phyloP scores from a whole-genome alignment of 106 monocot species.

The Allium cepa region DNA sequence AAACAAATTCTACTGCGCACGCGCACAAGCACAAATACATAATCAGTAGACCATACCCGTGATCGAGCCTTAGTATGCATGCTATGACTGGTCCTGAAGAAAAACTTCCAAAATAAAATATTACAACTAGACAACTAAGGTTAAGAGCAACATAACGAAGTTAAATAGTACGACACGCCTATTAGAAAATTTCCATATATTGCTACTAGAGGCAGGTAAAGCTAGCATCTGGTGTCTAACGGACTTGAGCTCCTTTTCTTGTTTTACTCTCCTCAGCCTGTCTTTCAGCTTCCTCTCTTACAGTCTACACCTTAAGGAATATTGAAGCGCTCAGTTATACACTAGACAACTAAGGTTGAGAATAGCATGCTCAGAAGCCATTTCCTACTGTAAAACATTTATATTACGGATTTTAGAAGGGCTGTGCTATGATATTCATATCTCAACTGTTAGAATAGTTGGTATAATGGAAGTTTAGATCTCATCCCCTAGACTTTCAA shows the following conservation, averaged over 20 bases:
- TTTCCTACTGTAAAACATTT: too few relatives aligned
- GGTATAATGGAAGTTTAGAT: too few relatives aligned
- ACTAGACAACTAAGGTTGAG: neutral
- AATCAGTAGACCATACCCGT: slow-evolving; percentile 8
- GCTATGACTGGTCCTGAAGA: slow-evolving; percentile 32
- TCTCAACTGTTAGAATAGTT: too few relatives aligned
- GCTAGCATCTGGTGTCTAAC: slow-evolving; percentile 48
- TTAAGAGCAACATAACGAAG: slow-evolving; percentile 23
- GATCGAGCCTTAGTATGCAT: slow-evolving; percentile 90
- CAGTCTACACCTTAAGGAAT: slow-evolving; percentile 47
- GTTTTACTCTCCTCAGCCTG: slow-evolving; percentile 67
- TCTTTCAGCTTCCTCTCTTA: slow-evolving; percentile 79
- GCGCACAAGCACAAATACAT: too few relatives aligned
- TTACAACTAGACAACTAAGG: neutral
- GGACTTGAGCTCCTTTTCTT: slow-evolving; percentile 58
- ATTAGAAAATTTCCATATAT: slow-evolving; percentile 5
- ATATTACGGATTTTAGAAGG: too few relatives aligned
- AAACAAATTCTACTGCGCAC: too few relatives aligned
- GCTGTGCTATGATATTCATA: too few relatives aligned
- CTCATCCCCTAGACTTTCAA: too few relatives aligned
- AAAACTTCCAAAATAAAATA: slow-evolving; percentile 1
- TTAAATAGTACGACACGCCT: neutral
- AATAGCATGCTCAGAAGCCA: too few relatives aligned
- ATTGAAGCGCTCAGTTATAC: slow-evolving; percentile 8
- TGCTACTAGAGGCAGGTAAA: slow-evolving; percentile 11